These are phyloP conservation scores for Cunninghamia lanceolata DNA, from an alignment of 75 land plant genomes.

Conservation along the genomic window DNA sequence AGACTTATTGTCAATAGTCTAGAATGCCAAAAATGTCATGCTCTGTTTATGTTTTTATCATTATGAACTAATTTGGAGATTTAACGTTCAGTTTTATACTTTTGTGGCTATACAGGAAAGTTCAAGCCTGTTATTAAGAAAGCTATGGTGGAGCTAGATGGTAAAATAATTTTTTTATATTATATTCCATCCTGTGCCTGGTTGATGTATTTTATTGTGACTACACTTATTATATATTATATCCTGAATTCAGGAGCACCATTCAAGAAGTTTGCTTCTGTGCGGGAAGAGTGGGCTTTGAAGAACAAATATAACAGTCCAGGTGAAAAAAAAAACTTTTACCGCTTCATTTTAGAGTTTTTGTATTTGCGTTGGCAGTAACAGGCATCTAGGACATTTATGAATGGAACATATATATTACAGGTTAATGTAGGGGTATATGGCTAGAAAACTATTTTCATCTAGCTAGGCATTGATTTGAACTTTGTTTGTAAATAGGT, in stretches of 20 bases:
- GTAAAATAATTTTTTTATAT: conserved; percentile 11
- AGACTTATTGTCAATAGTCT: not conserved
- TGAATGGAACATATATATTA: not conserved
- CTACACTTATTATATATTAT: not conserved
- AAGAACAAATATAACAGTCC: conserved; percentile 84
- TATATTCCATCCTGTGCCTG: not conserved
- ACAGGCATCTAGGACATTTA: not conserved
- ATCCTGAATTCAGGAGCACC: conserved; percentile 70
- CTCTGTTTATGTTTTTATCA: not conserved
- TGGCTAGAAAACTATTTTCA: not conserved
- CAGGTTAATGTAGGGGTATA: not conserved
- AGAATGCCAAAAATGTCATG: not conserved
- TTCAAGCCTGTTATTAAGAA: conserved; percentile 99
- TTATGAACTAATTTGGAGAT: not conserved
- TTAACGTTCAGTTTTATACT: not conserved
- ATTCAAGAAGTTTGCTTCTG: conserved; percentile 77
- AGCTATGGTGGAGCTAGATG: conserved; percentile 99
- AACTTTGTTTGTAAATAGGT: conserved; percentile 34
- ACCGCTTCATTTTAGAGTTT: not conserved
- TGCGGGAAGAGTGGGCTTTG: conserved; percentile 88
- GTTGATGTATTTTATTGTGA: not conserved
- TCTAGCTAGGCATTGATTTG: not conserved
- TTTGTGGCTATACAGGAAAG: conserved; percentile 55
- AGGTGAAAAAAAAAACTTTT: conserved; percentile 34
- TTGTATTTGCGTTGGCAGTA: not conserved